phyloP scores from a whole-genome alignment of 257 asterid species.

The Solanum corneliomulleri region DNA sequence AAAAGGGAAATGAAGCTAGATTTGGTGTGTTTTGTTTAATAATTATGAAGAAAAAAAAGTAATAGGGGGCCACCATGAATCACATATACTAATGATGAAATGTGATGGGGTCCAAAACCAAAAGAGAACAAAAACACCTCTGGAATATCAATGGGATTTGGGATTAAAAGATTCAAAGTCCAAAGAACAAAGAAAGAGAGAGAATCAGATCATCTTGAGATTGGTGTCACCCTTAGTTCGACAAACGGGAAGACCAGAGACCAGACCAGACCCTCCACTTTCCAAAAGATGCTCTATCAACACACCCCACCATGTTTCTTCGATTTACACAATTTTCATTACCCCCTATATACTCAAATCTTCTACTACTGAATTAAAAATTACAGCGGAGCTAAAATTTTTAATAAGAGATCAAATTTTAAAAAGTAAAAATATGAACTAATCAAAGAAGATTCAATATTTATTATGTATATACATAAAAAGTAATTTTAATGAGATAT shows the following conservation, averaged over 20 bases:
- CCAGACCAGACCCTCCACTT: constrained; percentile 21
- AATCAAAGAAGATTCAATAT: too few species aligned
- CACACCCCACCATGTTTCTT: constrained; percentile 5
- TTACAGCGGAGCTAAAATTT: fast-evolving
- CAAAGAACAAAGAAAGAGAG: neutral
- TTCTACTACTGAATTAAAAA: neutral
- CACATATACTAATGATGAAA: neutral
- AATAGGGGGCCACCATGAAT: neutral
- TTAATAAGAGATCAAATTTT: too few species aligned
- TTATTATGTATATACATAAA: too few species aligned
- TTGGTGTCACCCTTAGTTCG: constrained; percentile 41
- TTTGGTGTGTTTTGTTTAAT: neutral
- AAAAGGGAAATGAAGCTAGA: neutral
- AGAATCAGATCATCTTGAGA: constrained; percentile 59
- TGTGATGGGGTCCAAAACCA: constrained; percentile 7
- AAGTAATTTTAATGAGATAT: too few species aligned
- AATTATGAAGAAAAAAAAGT: neutral
- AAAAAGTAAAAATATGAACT: too few species aligned
- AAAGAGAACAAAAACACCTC: constrained; percentile 21
- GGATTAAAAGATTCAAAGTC: constrained; percentile 41
- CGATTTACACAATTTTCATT: constrained; percentile 9
- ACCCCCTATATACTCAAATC: neutral
- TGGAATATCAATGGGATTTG: constrained; percentile 44
- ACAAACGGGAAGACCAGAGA: constrained; percentile 56
- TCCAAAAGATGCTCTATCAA: constrained; percentile 64